Evolutionary conservation across 805 yeast genomes (phyloP).

Genomic region (Teunomyces lycoperdinae): DNA sequence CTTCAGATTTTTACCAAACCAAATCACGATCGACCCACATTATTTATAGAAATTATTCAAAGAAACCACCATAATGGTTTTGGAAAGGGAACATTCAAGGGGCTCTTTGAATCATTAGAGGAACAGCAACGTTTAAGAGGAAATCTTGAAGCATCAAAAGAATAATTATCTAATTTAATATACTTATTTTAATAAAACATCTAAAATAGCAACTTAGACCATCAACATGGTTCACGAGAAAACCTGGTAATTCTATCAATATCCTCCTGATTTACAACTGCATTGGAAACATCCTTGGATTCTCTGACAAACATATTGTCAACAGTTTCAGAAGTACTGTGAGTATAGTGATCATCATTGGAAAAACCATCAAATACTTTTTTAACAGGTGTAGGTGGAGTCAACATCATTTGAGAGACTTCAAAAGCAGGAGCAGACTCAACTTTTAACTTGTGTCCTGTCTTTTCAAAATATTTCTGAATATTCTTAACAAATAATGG

Average conservation of each 20-base stretch:
- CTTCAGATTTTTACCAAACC: slow-evolving; percentile 81
- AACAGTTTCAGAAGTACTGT: neutral
- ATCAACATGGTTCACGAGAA: neutral
- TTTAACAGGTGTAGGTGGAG: neutral
- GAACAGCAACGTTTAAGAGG: slow-evolving; percentile 73
- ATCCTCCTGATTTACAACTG: neutral
- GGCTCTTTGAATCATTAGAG: slow-evolving; percentile 77
- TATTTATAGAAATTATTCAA: slow-evolving; percentile 79
- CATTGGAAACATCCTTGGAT: neutral
- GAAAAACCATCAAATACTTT: neutral
- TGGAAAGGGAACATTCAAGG: slow-evolving; percentile 86
- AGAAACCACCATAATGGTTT: slow-evolving; percentile 78
- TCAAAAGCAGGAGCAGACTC: neutral
- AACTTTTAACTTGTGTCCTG: slow-evolving; percentile 23
- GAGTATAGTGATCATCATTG: neutral
- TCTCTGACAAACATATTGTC: neutral
- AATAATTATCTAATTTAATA: too few species aligned
- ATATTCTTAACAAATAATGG: slow-evolving; percentile 35
- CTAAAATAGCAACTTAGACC: neutral
- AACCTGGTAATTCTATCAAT: neutral
- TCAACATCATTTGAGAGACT: neutral
- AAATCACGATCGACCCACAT: slow-evolving; percentile 72
- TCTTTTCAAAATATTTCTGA: slow-evolving; percentile 21
- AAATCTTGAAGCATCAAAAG: slow-evolving; percentile 16
- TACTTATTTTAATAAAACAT: neutral